A percentile compares a stretch with the other conserved stretches of the same genome.
Evolutionary conservation across 2,329 filamentous ascomycete genomes (phyloP).

Genomic region (Trichoderma afroharzianum): DNA sequence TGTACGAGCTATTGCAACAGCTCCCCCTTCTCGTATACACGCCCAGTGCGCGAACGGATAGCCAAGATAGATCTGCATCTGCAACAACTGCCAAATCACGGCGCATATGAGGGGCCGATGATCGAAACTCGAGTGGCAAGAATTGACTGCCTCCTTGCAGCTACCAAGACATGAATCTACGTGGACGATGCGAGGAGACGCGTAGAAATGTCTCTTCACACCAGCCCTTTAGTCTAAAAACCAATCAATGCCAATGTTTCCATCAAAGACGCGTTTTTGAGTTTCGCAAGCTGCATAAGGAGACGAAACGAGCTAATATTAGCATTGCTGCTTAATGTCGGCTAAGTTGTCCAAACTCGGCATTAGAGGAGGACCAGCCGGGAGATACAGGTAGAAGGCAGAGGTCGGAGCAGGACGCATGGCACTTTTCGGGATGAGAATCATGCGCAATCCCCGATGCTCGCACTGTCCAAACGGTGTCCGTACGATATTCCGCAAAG

Average conservation of each 20-base stretch:
- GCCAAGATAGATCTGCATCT: conserved; percentile 11
- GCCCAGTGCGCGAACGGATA: neutral
- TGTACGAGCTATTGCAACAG: neutral
- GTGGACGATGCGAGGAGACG: neutral
- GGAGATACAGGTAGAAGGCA: neutral
- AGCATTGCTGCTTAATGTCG: conserved; percentile 7
- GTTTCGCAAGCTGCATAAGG: conserved; percentile 5
- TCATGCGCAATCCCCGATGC: neutral
- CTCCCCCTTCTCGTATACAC: neutral
- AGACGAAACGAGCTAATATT: conserved; percentile 14
- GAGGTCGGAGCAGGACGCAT: neutral
- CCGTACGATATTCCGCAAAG: neutral
- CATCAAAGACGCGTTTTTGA: neutral
- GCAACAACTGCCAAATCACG: neutral
- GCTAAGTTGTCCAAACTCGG: neutral
- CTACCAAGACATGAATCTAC: neutral
- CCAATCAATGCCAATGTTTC: neutral
- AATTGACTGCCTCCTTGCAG: neutral
- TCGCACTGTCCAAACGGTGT: neutral
- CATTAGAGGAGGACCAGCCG: conserved; percentile 4
- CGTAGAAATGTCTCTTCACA: neutral
- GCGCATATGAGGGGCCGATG: neutral
- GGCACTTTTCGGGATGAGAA: neutral
- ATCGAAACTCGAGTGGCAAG: neutral
- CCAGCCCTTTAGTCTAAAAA: neutral